Base-by-base conservation (phyloP, 1,284 basidiomycete genomes). In the Hemileia vastatrix region DNA sequence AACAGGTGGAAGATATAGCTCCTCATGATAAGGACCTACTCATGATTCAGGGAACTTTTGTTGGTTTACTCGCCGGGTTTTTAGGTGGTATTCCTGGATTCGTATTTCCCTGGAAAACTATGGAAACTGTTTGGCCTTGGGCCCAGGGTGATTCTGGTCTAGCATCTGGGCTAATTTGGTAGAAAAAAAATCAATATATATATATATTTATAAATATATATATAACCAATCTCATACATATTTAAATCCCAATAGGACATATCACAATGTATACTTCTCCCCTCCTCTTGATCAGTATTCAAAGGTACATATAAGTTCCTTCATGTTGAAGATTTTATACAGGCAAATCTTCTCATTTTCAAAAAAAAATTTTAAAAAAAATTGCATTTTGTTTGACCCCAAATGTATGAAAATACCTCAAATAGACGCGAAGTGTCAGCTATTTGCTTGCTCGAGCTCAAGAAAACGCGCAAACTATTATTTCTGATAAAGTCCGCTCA, bases 21-120 rank as follows among this genome's bases (percentile, higher is more conserved):
- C 32, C 24, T 4, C 24, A 53, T 18, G 51, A 53, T 18, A 23
- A n/a, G n/a, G 27, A 32, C 21, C n/a, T n/a, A 19, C 24, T 53
- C 21, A 27, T 31, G n/a, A 36, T 32, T 27, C 32, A 36, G 33
- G 31, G 15, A 24, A 53, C 27, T 13, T 31, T 53, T 15, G n/a
- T 61, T 40, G 60, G 60, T 63, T 27, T 55, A 9, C 13, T 63
- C 32, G 60, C 60, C 19, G 60, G 60, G 40, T 27, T 63, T 6
- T 63, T 23, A 15, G 60, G 60, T 40, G 60, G 53, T 9, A 63
- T 63, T 3, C 60, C 60, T 21, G 60, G 60, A 3, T 31, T 53
- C 24, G 3, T 36, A 53, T 53, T 18, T 27, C 18, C 27, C 51
- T 53, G 11, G n/a, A 19, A 53, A 19, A 32, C 32, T 53, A 19